A percentile compares a stretch with the other conserved stretches of the same genome.
phyloP scores from a whole-genome alignment of 805 yeast species.

The Nakazawaea wyomingensis region DNA sequence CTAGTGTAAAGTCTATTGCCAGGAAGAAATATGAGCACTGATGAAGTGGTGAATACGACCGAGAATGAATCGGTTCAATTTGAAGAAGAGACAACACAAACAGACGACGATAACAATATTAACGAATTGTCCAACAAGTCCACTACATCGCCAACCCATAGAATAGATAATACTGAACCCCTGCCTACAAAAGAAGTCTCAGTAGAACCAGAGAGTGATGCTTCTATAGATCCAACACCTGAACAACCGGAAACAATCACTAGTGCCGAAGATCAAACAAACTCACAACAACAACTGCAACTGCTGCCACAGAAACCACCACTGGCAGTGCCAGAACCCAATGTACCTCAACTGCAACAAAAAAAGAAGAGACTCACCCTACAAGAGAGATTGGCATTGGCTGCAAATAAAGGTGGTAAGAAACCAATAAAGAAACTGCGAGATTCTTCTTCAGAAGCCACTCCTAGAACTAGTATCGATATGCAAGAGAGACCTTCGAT shows the following conservation, averaged over 20 bases:
- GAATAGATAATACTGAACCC: neutral
- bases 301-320: no score
- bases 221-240: neutral
- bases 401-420: conserved; percentile 51
- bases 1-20: no score
- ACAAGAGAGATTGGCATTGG: conserved; percentile 81
- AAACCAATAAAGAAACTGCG: conserved; percentile 12
- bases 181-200: neutral
- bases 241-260: neutral
- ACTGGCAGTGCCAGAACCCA: neutral
- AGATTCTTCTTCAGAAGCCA: conserved; percentile 11
- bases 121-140: no score
- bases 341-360: conserved; percentile 8
- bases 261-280: neutral
- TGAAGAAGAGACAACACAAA: neutral
- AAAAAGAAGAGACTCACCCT: conserved; percentile 62
- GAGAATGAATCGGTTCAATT: no score
- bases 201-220: neutral
- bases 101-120: no score
- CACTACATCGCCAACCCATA: no score
- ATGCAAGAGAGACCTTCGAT: neutral
- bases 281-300: neutral
- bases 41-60: neutral
- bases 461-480: conserved; percentile 12
- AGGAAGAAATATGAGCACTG: neutral